Percentiles rank a stretch among this genome's conserved stretches.
Evolutionary conservation across 257 asterid genomes (phyloP).

Genomic region (Rhazya stricta): DNA sequence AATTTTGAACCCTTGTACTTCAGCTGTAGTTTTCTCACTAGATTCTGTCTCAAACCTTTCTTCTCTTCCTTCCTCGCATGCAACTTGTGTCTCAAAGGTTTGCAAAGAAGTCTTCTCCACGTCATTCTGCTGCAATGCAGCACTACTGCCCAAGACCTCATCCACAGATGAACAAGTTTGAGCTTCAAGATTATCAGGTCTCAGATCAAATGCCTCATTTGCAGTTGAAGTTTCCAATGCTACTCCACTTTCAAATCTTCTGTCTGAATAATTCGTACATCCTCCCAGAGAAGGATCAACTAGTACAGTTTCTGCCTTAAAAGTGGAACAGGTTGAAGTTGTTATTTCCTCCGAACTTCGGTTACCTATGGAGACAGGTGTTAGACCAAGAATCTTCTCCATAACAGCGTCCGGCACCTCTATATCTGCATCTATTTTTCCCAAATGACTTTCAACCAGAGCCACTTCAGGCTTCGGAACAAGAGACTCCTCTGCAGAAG

Average conservation of each 20-base stretch:
- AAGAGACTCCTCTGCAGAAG: slow-evolving; percentile 12
- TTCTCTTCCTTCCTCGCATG: neutral
- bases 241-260: neutral
- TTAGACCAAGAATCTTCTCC: slow-evolving; percentile 16
- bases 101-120: slow-evolving; percentile 15
- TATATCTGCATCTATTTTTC: slow-evolving; percentile 8
- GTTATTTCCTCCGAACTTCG: slow-evolving; percentile 13
- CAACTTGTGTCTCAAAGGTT: slow-evolving; percentile 3
- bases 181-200: neutral
- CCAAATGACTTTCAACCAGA: slow-evolving; percentile 3
- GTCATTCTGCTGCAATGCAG: neutral
- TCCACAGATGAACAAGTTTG: neutral
- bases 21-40: slow-evolving; percentile 17
- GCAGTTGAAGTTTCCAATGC: slow-evolving; percentile 5
- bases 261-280: neutral
- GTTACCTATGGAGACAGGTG: slow-evolving; percentile 11
- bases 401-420: slow-evolving; percentile 2
- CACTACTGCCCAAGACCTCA: neutral
- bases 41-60: slow-evolving; percentile 3
- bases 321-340: slow-evolving; percentile 9
- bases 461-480: slow-evolving; percentile 17
- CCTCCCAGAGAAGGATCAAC: slow-evolving; percentile 8
- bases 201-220: neutral
- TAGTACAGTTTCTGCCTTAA: slow-evolving; percentile 4
- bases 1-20: slow-evolving; percentile 2